Base-by-base conservation (phyloP, 768 basidiomycete species). In the Gloeopeniophorella convolvens region DNA sequence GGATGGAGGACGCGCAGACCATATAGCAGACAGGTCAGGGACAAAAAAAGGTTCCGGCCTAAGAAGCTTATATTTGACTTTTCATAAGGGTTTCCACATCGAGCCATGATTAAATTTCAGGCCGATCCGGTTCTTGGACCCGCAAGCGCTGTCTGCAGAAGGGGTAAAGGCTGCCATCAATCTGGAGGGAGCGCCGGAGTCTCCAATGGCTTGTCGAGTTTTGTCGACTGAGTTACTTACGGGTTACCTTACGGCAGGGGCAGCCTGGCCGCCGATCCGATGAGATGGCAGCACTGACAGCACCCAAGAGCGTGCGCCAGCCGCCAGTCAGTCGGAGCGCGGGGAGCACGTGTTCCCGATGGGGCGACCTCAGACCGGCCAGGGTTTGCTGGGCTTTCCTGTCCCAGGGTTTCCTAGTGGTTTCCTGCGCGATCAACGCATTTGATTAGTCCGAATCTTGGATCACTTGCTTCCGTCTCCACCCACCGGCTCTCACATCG, bases 31-130 rank as follows among this genome's bases (percentile, higher is more conserved):
- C 40, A 11, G 40, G 49, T 50, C 57, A 58, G 57, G 57, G 57
- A 58, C 57, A 41, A 56, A 58, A 52, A 58, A 45, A 45, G 53
- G 52, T 44, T 48, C 53, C 54, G 54, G 48, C 46, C 56, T 55
- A 50, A 57, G 56, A 58, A 58, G 57, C 54, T 56, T 58, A 58
- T 55, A 58, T 55, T 55, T 58, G 56, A 47, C 54, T 58, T 58
- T 57, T 55, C 42, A 47, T 50, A 57, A 48, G 47, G 48, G 47
- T 46, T 46, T 39, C 56, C 49, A 53, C 37, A 55, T 56, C 39
- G 55, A 57, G 53, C 44, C 13, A 47, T 45, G 45, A 46, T 55
- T 49, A 55, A 54, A 57, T 50, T 55, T 37, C 13, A 57, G 44
- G 56, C 43, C 53, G 53, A 57, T 55, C 55, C 46, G 46, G 36